Evolutionary conservation across 2,329 filamentous ascomycete genomes (phyloP), one percentile per base, ranked within the genome.

Genomic region (Lachnellula occidentalis): DNA sequence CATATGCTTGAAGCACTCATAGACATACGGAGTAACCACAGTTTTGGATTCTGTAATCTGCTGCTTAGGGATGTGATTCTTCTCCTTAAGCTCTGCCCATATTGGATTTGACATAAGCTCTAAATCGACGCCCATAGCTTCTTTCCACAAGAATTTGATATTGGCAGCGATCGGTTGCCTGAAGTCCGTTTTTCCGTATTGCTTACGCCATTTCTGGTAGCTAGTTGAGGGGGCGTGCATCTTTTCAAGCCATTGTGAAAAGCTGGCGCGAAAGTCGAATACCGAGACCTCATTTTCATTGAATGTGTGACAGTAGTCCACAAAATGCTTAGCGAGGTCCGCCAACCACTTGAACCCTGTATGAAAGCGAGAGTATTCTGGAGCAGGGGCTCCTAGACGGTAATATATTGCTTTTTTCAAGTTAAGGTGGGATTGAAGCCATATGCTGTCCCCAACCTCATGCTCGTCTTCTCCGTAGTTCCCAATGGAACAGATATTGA

Each of bases 1-100:
- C 67, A 90, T 77, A 19, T 85, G 71, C 3, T 75, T 72, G 59
- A 94, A 94, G 52, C 80, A 80, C 3, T 80, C 65, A 56, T 82
- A 78, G 0, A 87, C 79, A 53, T 86, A 88, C 0, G 85, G 81
- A 0, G 90, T 92, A 0, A 92, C 85, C 0, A 88, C 70, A 0
- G 89, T 92, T 3, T 69, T 41, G 42, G 53, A 39, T 60, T 66
- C 56, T 61, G 61, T 54, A 11, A 59, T 54, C n/a, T 47, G 17
- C 36, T 70, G 64, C 17, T 54, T 21, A 6, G 56, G 57, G 19
- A 76, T 68, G 3, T 66, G 66, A 11, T 55, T 60, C 5, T 69
- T 61, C 3, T 61, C 50, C 8, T 67, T 27, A 1, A 72, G 55
- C 51, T 75, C 73, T 6, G 50, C 54, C 70, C 71, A 76, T 5